phyloP scores from a whole-genome alignment of 2,329 filamentous ascomycete species.

The Pseudogymnoascus sp. region DNA sequence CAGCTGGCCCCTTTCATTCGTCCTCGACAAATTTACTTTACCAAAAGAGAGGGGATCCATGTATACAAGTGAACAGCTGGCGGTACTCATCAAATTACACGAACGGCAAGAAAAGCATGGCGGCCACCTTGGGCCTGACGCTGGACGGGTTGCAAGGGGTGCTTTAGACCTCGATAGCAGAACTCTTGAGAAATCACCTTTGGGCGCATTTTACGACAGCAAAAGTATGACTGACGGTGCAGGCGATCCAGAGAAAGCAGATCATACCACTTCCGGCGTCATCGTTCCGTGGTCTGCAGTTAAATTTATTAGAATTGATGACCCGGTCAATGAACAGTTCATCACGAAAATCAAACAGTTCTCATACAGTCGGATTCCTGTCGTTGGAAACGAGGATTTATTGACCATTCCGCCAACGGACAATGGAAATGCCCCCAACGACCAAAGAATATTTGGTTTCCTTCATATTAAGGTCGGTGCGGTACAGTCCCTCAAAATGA shows the following conservation, averaged over 20 bases:
- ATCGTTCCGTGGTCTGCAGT: slow-evolving; percentile 20
- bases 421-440: slow-evolving; percentile 10
- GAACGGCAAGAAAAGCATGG: slow-evolving; percentile 19
- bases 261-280: slow-evolving; percentile 11
- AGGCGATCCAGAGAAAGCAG: slow-evolving; percentile 7
- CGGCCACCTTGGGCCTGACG: slow-evolving; percentile 17
- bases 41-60: slow-evolving; percentile 11
- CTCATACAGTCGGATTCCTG: slow-evolving; percentile 24
- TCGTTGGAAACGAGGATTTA: slow-evolving; percentile 16
- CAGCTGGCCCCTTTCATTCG: slow-evolving; percentile 20
- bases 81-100: slow-evolving; percentile 20
- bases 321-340: slow-evolving; percentile 19
- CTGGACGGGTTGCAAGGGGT: slow-evolving; percentile 20
- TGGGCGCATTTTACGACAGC: not conserved
- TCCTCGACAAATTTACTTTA: slow-evolving; percentile 15
- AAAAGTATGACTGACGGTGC: not conserved
- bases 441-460: slow-evolving; percentile 19
- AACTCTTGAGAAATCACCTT: slow-evolving; percentile 12
- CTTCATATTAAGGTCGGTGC: slow-evolving; percentile 21
- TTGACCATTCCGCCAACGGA: not conserved
- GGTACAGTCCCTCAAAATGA: not conserved
- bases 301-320: slow-evolving; percentile 20
- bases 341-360: slow-evolving; percentile 20
- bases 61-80: slow-evolving; percentile 20
- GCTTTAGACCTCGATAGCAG: slow-evolving; percentile 20